These are phyloP conservation scores for Leptographium wingfieldii DNA, from an alignment of 2,329 filamentous ascomycete genomes.

Conservation along the genomic window DNA sequence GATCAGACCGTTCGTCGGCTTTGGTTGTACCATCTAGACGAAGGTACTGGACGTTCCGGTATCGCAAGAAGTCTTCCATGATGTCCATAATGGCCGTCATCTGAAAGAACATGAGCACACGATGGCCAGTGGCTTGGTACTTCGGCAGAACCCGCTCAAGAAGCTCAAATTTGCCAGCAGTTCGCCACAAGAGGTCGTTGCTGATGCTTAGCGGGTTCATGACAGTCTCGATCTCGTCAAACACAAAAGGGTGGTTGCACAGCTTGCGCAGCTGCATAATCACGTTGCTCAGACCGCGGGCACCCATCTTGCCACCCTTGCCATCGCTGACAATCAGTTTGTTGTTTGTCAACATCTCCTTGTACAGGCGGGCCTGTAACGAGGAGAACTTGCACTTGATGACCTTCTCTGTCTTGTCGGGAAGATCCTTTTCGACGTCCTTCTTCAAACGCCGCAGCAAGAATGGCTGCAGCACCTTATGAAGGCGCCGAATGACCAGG, in stretches of 20 bases:
- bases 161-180: conserved; percentile 92
- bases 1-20: conserved; percentile 87
- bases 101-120: conserved; percentile 99
- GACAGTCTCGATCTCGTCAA: conserved; percentile 93
- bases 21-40: conserved; percentile 95
- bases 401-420: conserved; percentile 97
- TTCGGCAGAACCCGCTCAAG: conserved; percentile 88
- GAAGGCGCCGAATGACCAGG: conserved; percentile 92
- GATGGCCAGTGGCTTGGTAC: conserved; percentile 80
- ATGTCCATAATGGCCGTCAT: conserved; percentile 99
- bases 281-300: conserved; percentile 97
- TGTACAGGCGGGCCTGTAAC: conserved; percentile 85
- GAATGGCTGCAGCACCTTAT: conserved; percentile 96
- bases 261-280: conserved; percentile 98
- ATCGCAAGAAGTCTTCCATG: conserved; percentile 94
- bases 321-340: conserved; percentile 88
- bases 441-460: conserved; percentile 96
- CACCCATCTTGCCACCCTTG: conserved; percentile 86
- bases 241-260: conserved; percentile 98
- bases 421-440: conserved; percentile 96
- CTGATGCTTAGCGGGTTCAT: conserved; percentile 85
- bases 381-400: conserved; percentile 99
- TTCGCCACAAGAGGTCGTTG: conserved; percentile 91
- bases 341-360: conserved; percentile 94
- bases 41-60: conserved; percentile 72